A percentile compares a stretch with the other conserved stretches of the same genome.
phyloP scores from a whole-genome alignment of 2,329 filamentous ascomycete species.

The Ascochyta pisi region DNA sequence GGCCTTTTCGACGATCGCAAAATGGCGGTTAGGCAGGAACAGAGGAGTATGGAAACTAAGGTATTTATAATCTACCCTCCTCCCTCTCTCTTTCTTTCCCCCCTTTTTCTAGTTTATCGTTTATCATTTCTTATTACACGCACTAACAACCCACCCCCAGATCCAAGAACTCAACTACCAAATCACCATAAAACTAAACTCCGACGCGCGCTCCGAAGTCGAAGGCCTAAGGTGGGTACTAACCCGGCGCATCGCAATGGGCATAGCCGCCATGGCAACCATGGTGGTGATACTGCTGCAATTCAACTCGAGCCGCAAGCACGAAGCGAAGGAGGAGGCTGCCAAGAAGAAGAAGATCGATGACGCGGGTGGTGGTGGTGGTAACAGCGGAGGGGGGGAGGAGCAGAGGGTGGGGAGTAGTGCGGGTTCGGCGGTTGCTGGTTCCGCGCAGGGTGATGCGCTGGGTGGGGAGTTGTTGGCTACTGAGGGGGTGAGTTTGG shows the following conservation, averaged over 20 bases:
- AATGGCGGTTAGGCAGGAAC: constrained; percentile 88
- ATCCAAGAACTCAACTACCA: constrained; percentile 97
- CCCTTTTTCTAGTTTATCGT: too few relatives aligned
- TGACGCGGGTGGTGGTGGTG: constrained; percentile 17
- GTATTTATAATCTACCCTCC: too few relatives aligned
- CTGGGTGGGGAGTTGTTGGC: constrained; percentile 42
- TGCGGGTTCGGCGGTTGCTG: background rate
- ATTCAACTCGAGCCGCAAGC: constrained; percentile 23
- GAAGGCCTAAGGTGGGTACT: constrained; percentile 89
- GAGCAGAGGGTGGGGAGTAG: background rate
- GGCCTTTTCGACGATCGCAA: constrained; percentile 96
- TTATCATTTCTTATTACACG: too few relatives aligned
- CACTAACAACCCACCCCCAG: constrained; percentile 46
- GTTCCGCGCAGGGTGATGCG: constrained; percentile 23
- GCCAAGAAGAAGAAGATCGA: constrained; percentile 43
- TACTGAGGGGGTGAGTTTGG: constrained; percentile 43
- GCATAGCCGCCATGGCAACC: constrained; percentile 35
- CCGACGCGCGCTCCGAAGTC: constrained; percentile 89
- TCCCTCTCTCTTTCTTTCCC: too few relatives aligned
- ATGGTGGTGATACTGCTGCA: constrained; percentile 17
- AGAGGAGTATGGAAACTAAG: constrained; percentile 81
- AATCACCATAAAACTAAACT: constrained; percentile 88
- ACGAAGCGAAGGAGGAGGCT: constrained; percentile 47
- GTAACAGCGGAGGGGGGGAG: background rate
- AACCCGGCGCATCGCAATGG: constrained; percentile 68